These are phyloP conservation scores for Hypericum androsaemum DNA, from an alignment of 345 rosid species.

Conservation along the genomic window DNA sequence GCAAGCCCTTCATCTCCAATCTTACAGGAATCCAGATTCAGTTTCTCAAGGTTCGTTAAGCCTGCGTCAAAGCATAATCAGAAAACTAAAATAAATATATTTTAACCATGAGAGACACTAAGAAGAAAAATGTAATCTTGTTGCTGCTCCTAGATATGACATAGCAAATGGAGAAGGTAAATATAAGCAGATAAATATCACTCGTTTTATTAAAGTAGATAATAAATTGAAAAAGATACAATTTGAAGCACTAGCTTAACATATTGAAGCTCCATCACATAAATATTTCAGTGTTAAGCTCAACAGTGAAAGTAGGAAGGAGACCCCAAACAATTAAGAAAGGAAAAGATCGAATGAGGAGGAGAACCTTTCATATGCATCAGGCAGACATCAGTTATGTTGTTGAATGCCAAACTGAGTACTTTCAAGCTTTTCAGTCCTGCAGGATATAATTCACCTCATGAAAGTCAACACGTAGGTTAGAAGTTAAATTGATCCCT, in stretches of 20 bases:
- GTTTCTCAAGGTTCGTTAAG: conserved; percentile 6
- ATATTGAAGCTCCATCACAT: too few relatives aligned
- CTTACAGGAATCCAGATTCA: conserved; percentile 15
- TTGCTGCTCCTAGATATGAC: too few relatives aligned
- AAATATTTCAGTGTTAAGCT: too few relatives aligned
- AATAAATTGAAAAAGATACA: too few relatives aligned
- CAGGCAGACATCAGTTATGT: conserved; percentile 65
- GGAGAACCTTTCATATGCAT: conserved; percentile 58
- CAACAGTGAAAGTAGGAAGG: too few relatives aligned
- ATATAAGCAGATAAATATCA: too few relatives aligned
- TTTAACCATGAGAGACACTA: not conserved
- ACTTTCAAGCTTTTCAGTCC: conserved; percentile 55
- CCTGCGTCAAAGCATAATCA: conserved; percentile 12
- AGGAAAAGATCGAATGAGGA: too few relatives aligned
- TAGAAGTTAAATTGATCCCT: too few relatives aligned
- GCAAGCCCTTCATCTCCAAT: conserved; percentile 14
- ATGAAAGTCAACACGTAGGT: not conserved
- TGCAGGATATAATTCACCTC: conserved; percentile 16
- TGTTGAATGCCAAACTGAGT: conserved; percentile 73
- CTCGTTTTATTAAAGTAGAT: too few relatives aligned
- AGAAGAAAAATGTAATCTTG: not conserved
- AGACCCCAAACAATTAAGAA: too few relatives aligned
- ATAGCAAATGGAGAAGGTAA: too few relatives aligned
- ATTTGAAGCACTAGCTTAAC: too few relatives aligned
- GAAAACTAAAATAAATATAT: not conserved